These are phyloP conservation scores for Nemania sp. DNA, from an alignment of 2,329 filamentous ascomycete genomes.

Conservation along the genomic window DNA sequence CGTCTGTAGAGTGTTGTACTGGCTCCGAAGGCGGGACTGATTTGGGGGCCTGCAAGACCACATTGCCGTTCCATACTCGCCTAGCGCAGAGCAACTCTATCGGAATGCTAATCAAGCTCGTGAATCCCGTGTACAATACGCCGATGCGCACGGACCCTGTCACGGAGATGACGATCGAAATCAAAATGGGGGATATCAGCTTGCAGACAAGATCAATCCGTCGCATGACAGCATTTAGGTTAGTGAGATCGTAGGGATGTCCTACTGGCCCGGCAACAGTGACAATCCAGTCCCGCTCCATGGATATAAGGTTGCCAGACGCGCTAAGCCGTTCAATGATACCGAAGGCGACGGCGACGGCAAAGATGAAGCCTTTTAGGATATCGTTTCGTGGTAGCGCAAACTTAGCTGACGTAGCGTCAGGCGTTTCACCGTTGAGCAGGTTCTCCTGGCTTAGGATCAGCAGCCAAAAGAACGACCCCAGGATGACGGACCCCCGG, in stretches of 20 bases:
- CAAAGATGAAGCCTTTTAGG: constrained; percentile 52
- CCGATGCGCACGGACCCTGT: constrained; percentile 58
- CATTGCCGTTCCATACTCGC: constrained; percentile 55
- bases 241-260: constrained; percentile 54
- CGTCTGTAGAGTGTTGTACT: neutral
- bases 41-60: constrained; percentile 50
- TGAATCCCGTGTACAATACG: constrained; percentile 58
- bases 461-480: constrained; percentile 56
- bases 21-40: constrained; percentile 18
- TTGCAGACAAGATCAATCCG: constrained; percentile 70
- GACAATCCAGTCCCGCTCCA: constrained; percentile 61
- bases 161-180: constrained; percentile 60
- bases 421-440: constrained; percentile 29
- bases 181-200: constrained; percentile 63
- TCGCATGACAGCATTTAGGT: constrained; percentile 66
- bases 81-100: constrained; percentile 56
- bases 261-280: constrained; percentile 52
- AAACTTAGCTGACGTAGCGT: constrained; percentile 28
- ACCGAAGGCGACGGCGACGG: constrained; percentile 53
- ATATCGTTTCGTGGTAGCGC: constrained; percentile 41
- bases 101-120: constrained; percentile 57
- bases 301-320: constrained; percentile 58
- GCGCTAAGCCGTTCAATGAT: constrained; percentile 58
- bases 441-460: constrained; percentile 49
- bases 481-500: constrained; percentile 55